Percentiles rank a stretch among this genome's conserved stretches.
These are phyloP conservation scores for Beauveria pseudobassiana DNA, from an alignment of 2,329 filamentous ascomycete genomes.

Conservation along the genomic window DNA sequence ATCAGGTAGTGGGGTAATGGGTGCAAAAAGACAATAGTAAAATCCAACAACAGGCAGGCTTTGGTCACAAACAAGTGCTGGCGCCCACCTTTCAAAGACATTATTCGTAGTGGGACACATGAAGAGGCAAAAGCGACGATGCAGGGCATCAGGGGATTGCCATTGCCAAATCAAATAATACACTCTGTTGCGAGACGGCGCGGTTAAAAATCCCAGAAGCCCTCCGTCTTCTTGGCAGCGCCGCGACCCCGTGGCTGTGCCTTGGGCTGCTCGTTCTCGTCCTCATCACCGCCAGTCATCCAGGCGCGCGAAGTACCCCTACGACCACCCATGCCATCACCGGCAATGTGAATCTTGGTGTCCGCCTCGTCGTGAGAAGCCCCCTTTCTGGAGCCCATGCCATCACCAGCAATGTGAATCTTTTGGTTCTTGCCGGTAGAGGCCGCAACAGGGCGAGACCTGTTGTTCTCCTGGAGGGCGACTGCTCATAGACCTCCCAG, in stretches of 20 bases:
- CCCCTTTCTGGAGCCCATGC: slow-evolving; percentile 57
- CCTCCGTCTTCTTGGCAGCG: slow-evolving; percentile 25
- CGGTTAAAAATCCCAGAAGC: slow-evolving; percentile 42
- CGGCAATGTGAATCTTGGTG: slow-evolving; percentile 37
- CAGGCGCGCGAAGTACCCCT: slow-evolving; percentile 49
- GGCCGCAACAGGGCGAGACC: slow-evolving; percentile 6
- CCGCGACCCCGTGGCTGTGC: slow-evolving; percentile 30
- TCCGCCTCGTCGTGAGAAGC: slow-evolving; percentile 39
- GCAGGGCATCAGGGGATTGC: not conserved
- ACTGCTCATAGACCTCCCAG: slow-evolving; percentile 50
- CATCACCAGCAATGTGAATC: slow-evolving; percentile 49
- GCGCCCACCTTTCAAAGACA: not conserved
- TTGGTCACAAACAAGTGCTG: not conserved
- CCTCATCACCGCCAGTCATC: slow-evolving; percentile 36
- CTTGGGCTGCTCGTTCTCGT: slow-evolving; percentile 17
- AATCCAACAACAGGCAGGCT: not conserved
- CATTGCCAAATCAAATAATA: not conserved
- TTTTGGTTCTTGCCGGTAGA: slow-evolving; percentile 16
- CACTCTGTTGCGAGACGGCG: not conserved
- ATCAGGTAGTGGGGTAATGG: not conserved
- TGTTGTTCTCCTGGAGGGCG: slow-evolving; percentile 52
- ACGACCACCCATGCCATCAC: slow-evolving; percentile 60
- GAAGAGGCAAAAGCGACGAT: not conserved
- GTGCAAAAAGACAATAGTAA: not conserved
- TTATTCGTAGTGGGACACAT: not conserved